Base-by-base conservation (phyloP, 1,284 basidiomycete species). In the Moesziomyces antarcticus region DNA sequence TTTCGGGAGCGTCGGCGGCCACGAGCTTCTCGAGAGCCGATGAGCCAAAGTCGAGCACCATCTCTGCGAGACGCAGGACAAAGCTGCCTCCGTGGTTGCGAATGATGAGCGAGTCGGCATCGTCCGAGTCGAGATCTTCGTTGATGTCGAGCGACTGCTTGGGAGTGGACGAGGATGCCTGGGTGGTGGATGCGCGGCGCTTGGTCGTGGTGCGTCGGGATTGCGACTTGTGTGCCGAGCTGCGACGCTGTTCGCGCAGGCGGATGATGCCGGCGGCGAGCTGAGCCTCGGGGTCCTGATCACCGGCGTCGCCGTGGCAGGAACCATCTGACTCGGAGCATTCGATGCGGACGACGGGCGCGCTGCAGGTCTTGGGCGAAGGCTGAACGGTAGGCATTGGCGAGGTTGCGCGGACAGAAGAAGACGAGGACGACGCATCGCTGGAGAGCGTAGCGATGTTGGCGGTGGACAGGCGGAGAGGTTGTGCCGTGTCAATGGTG, bases 231-330 rank as follows among this genome's bases (percentile, higher is more conserved):
- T 30, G 30, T 30, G 49, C 25, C 13, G 44, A 51, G 18, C 47
- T 50, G 27, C 63, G 48, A 20, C 61, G 69, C 40, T 62, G 59
- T 35, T 74, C 58, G 33, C 67, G 57, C 48, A 68, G 62, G 10
- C 65, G 60, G 51, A 66, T 60, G 58, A 76, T 73, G 25, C 69
- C 76, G 3, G 68, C 66, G 13, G 75, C 78, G 9, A 80, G 75
- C 61, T 80, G 78, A 37, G 63, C 64, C 25, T 80, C 77, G 21
- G 77, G 77, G 41, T 80, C 77, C 14, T 73, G 61, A 49, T 80
- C 78, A 13, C 78, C 78, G 0, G 65, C 64, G 44, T 80, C 77
- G 16, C 77, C 77, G 49, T 80, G 77, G 50, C 71, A 79, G 21
- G 77, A 79, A 52, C 78, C 78, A 43, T 80, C 77, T 11, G 73